Evolutionary conservation across 2,329 filamentous ascomycete species (phyloP), one percentile per base, ranked within the genome.

Genomic region (Calonectria naviculata): DNA sequence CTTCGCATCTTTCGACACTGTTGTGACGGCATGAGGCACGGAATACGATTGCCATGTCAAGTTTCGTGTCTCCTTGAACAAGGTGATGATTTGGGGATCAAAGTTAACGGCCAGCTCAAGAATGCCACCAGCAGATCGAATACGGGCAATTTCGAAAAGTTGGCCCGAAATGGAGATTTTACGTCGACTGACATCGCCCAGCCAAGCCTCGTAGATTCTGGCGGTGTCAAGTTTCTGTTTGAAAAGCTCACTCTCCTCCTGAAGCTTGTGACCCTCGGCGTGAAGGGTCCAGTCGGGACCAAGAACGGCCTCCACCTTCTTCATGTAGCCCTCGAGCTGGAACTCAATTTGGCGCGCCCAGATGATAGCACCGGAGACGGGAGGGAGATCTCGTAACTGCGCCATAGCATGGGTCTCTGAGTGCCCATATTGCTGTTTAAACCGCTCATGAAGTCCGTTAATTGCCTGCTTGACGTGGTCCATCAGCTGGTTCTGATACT

Each of bases 391-490:
- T 73, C 96, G 95, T 68, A 99, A 88, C 83, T 98, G 96, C 3
- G 97, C 95, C 97, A 99, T 99, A 5, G 95, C 95, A 81, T 98
- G 96, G 2, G 97, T 95, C 84, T 99, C 97, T 0, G 97, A 98
- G 81, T 98, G 95, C 2, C 95, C 97, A 83, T 99, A 99, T 81
- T 99, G 97, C 81, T 97, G 95, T 85, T 98, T 99, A 88, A 98
- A 99, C 34, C 97, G 93, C 85, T 98, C 95, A 78, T 99, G 97
- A 31, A 99, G 89, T 5, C 93, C 92, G 49, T 94, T 93, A 77
- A 99, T 99, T 80, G 98, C 97, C 80, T 95, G 93, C 83, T 98
- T 98, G 78, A 99, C 97, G 78, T 97, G 98, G 78, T 98, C 95
- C 82, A 99, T 98, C 38, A 99, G 91, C 83, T 98, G 95, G 5